Conservation (phyloP, 495 filamentous ascomycete genomes). For the Gamarada debralockiae region DNA sequence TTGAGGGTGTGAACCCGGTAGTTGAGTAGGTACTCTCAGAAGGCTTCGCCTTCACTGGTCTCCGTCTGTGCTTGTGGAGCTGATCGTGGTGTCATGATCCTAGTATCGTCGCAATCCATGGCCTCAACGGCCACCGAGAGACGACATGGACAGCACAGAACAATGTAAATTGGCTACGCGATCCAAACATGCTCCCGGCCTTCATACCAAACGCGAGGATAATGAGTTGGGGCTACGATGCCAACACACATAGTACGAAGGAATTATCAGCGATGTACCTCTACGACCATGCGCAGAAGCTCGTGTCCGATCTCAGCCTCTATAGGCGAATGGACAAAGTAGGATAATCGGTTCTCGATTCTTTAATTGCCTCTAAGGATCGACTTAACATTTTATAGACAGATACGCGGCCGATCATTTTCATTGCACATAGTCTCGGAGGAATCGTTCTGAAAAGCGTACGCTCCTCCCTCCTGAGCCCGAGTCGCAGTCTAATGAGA, state of each 20-base stretch:
- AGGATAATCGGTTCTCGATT: background rate
- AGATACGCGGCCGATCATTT: constrained; percentile 56
- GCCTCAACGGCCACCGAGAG: constrained; percentile 33
- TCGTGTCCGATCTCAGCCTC: constrained; percentile 19
- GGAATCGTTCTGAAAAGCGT: constrained; percentile 46
- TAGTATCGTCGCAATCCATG: constrained; percentile 41
- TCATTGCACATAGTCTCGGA: constrained; percentile 66
- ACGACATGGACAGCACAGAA: constrained; percentile 37
- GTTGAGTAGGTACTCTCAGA: constrained; percentile 18
- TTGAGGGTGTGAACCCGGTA: constrained; percentile 16
- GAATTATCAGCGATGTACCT: constrained; percentile 22
- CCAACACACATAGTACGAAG: constrained; percentile 20
- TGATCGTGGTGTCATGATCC: constrained; percentile 10
- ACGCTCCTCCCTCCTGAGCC: constrained; percentile 2
- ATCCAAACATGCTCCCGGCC: constrained; percentile 35
- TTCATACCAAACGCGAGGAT: constrained; percentile 42
- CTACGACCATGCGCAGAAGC: constrained; percentile 19
- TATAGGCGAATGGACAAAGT: constrained; percentile 15
- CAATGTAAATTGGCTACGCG: constrained; percentile 42
- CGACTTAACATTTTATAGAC: constrained; percentile 6
- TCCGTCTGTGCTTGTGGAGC: too few relatives aligned
- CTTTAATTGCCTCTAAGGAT: background rate
- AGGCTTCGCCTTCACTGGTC: constrained; percentile 6
- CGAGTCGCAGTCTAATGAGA: background rate
- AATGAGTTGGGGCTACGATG: constrained; percentile 48